Evolutionary conservation across 371 early-diverging fungal species (phyloP), one percentile per base, ranked within the genome.

Genomic region (Rhizopus stolonifer): DNA sequence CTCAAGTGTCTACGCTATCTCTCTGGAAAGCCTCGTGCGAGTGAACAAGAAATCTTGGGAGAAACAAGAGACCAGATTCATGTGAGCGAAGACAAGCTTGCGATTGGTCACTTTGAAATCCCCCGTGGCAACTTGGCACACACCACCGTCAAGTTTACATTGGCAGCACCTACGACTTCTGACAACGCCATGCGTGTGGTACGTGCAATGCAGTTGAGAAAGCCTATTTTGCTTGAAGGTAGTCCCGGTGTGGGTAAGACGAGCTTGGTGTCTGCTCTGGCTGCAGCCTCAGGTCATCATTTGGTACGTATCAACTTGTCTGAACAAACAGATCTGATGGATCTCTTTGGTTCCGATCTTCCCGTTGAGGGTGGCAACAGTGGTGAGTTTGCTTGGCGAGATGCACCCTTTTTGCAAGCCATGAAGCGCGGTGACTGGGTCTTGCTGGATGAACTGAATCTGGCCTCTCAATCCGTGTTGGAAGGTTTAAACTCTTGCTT

Each of bases 401-500:
- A 98, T 64, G 98, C 99, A 14, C 95, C 97, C 4, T 98, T 99
- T 65, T 75, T 99, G 56, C 83, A 86, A 54, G 99, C 96, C 7
- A 92, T 99, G 91, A 83, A 94, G 72, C 80, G 81, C 4, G 99
- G 99, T 9, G 89, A 93, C 68, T 99, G 98, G 98, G 96, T 99
- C 3, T 74, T 99, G 44, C 73, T 99, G 14, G 99, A 99, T 72
- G 99, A 99, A 68, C 84, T 99, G 56, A 99, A 99, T 70, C 77
- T 99, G 62, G 99, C 99, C 6, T 92, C 97, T 11, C 99, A 99
- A 74, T 93, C 94, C 61, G 99, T 99, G 2, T 82, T 99, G 26
- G 99, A 99, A 84, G 99, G 99, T 58, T 80, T 99, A 56, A 99
- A 99, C 70, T 93, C 98, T 7, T 94, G 98, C 64, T 75, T 99